These are phyloP conservation scores for Neurospora sp. DNA, from an alignment of 2,329 filamentous ascomycete genomes.

Conservation along the genomic window DNA sequence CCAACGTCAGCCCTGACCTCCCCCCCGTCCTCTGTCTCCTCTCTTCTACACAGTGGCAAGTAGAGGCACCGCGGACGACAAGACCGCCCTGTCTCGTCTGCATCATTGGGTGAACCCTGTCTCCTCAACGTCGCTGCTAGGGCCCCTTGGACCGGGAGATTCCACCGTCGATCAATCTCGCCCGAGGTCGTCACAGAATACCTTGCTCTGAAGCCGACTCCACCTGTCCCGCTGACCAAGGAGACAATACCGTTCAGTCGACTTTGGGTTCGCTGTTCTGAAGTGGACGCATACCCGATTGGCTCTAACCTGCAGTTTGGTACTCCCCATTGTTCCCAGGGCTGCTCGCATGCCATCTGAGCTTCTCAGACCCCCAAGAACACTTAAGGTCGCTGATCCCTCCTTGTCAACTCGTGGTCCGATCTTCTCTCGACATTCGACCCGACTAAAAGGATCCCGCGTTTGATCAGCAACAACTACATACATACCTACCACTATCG, in stretches of 20 bases:
- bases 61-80: neutral
- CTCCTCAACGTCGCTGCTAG: slow-evolving; percentile 29
- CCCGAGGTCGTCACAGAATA: slow-evolving; percentile 41
- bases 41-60: neutral
- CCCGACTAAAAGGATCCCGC: slow-evolving; percentile 33
- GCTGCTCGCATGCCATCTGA: slow-evolving; percentile 22
- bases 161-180: slow-evolving; percentile 43
- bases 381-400: slow-evolving; percentile 56
- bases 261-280: slow-evolving; percentile 17
- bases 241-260: slow-evolving; percentile 33
- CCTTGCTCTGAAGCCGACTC: slow-evolving; percentile 23
- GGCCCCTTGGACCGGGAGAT: slow-evolving; percentile 36
- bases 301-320: slow-evolving; percentile 28
- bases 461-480: slow-evolving; percentile 41
- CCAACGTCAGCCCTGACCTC: neutral
- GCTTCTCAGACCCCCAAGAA: slow-evolving; percentile 30
- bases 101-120: slow-evolving; percentile 26
- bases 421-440: slow-evolving; percentile 25
- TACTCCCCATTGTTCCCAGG: slow-evolving; percentile 16
- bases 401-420: slow-evolving; percentile 22
- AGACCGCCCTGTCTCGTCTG: neutral
- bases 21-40: neutral
- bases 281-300: slow-evolving; percentile 28
- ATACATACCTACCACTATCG: slow-evolving; percentile 8
- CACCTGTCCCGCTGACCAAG: slow-evolving; percentile 34